Conservation (phyloP, 805 yeast genomes). For the Candida tibetensis region DNA sequence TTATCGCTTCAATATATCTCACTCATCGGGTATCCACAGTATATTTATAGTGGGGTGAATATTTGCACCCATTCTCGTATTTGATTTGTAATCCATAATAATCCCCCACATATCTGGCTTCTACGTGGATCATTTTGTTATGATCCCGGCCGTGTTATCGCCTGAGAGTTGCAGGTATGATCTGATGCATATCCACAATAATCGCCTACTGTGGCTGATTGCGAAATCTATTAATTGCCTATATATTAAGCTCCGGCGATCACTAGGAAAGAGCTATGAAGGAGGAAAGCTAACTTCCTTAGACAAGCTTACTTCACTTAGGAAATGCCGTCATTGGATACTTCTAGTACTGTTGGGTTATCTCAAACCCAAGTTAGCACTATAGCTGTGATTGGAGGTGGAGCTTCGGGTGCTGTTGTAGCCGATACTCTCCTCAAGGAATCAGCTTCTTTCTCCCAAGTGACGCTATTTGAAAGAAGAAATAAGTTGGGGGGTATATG, state of each 20-base stretch:
- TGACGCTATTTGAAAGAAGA: constrained; percentile 43
- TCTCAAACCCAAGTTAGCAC: constrained; percentile 16
- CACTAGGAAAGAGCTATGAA: no score
- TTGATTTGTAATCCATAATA: no score
- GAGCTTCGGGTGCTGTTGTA: constrained; percentile 47
- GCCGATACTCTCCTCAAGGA: constrained; percentile 40
- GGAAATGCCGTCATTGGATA: neutral
- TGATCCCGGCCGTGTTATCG: no score
- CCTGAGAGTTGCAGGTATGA: no score
- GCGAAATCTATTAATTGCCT: constrained; percentile 2
- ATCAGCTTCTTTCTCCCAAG: constrained; percentile 21
- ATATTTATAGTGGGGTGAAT: no score
- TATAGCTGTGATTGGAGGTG: constrained; percentile 50
- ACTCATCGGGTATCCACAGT: no score
- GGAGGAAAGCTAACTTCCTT: no score
- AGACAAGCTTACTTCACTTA: no score
- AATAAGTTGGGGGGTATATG: constrained; percentile 43
- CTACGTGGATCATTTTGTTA: no score
- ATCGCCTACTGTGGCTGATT: neutral
- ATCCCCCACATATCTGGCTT: no score
- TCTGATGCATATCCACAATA: neutral
- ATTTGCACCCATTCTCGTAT: no score
- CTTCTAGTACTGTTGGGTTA: neutral
- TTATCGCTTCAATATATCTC: no score
- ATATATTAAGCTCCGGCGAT: neutral